Base-by-base conservation (phyloP, 148 eudicot species). In the Cornus florida region DNA sequence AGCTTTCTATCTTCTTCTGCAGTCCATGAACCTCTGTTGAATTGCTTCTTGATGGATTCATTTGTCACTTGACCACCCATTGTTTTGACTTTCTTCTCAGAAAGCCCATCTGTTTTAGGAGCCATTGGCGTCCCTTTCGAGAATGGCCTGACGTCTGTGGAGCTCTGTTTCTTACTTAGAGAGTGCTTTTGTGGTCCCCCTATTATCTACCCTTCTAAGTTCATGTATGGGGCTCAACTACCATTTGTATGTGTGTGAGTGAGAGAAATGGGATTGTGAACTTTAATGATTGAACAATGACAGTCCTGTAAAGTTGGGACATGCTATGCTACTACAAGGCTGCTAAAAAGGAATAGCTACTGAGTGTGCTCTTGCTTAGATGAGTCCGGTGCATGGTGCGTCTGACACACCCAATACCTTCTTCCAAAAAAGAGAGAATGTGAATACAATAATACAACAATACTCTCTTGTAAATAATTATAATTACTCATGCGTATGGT, bases 21-120 rank as follows among this genome's bases (percentile, higher is more conserved):
- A 16, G 92, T 92, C 93, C 97, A 92, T 41, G 91, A 84, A 72
- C 97, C 97, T 75, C 83, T 89, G 89, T 86, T 89, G 76, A 82
- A 39, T 65, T 75, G 81, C 75, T 73, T 86, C 69, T 76, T 82
- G 19, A 35, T 56, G 3, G 74, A 53, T 38, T 79, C 16, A 39
- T 10, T 73, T 6, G 39, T 53, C 50, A 60, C 72, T 43, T 43
- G 48, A 41, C 75, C 28, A 24, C 31, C 81, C 81, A 78, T 78
- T 13, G 0, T 13, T 7, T 32, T 32, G 10, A n/a, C 11, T 20
- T 67, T 35, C 22, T 13, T 75, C 19, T 62, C 23, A 60, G 12
- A 3, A 66, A 56, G 48, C 66, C 31, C 41, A 17, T 56, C 65
- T 31, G 75, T 39, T 62, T 50, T 35, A 20, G 31, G 19, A 53